These are phyloP conservation scores for Entomortierella lignicola DNA, from an alignment of 192 early-diverging fungal species.

Conservation along the genomic window DNA sequence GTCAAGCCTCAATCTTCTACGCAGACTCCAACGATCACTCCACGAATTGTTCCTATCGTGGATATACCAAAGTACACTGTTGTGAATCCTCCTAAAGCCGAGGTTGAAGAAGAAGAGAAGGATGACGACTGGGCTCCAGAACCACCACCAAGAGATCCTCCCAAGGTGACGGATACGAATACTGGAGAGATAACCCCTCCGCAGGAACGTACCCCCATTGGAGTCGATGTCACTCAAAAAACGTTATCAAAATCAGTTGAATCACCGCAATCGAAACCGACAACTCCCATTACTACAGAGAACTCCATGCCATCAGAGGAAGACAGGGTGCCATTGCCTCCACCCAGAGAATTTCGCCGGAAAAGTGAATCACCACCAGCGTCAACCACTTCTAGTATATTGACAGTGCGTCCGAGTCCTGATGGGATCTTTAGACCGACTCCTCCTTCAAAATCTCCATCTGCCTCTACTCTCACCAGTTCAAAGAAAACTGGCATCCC, in stretches of 20 bases:
- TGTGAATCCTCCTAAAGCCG: constrained; percentile 32
- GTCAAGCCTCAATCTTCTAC: neutral
- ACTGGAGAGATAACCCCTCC: neutral
- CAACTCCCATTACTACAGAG: neutral
- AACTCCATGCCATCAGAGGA: constrained; percentile 2
- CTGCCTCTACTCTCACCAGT: neutral
- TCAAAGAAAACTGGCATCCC: neutral
- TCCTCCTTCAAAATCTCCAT: neutral
- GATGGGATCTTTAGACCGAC: constrained; percentile 19
- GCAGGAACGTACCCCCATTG: constrained; percentile 1
- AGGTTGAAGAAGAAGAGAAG: constrained; percentile 18
- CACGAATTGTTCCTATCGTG: constrained; percentile 42
- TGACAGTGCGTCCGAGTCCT: neutral
- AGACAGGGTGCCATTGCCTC: constrained; percentile 33
- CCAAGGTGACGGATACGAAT: constrained; percentile 1
- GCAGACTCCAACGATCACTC: constrained; percentile 28
- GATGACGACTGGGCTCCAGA: constrained; percentile 37
- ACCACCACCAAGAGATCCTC: constrained; percentile 31
- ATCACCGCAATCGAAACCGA: constrained; percentile 2
- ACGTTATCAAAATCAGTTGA: neutral
- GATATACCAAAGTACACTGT: constrained; percentile 37
- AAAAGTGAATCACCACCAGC: constrained; percentile 17
- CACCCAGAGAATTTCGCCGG: constrained; percentile 39
- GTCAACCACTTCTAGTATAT: neutral
- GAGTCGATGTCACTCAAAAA: constrained; percentile 1